These are phyloP conservation scores for Ganoderma resinaceum DNA, from an alignment of 1,284 basidiomycete species.

Conservation along the genomic window DNA sequence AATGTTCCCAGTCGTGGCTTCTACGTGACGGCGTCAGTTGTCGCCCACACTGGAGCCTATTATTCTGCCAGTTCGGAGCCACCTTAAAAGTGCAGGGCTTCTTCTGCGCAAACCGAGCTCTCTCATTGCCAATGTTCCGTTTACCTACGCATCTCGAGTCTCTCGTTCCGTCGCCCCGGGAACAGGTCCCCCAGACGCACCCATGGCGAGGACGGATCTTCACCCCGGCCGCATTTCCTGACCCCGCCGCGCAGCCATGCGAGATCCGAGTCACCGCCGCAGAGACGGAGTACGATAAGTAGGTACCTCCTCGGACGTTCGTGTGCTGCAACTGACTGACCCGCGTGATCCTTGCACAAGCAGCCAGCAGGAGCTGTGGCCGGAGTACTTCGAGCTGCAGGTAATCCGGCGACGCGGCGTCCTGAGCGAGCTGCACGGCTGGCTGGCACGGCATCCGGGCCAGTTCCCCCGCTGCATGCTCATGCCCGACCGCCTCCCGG, in stretches of 20 bases:
- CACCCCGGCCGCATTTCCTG: slow-evolving; percentile 45
- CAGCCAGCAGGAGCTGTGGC: slow-evolving; percentile 54
- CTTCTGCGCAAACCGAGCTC: slow-evolving; percentile 27
- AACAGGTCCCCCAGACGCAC: slow-evolving; percentile 46
- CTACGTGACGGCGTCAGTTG: slow-evolving; percentile 28
- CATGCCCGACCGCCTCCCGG: slow-evolving; percentile 63
- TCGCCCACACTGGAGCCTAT: slow-evolving; percentile 27
- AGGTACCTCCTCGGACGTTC: slow-evolving; percentile 38
- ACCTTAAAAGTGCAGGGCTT: slow-evolving; percentile 28
- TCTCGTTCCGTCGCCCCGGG: slow-evolving; percentile 58
- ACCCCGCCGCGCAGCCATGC: slow-evolving; percentile 44
- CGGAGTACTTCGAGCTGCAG: slow-evolving; percentile 55
- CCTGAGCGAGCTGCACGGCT: slow-evolving; percentile 55
- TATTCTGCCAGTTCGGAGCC: slow-evolving; percentile 23
- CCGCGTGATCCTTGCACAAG: slow-evolving; percentile 26
- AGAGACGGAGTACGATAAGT: slow-evolving; percentile 73
- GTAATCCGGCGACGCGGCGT: slow-evolving; percentile 50
- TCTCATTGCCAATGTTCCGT: slow-evolving; percentile 49
- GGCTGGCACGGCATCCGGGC: slow-evolving; percentile 48
- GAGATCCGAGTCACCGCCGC: slow-evolving; percentile 65
- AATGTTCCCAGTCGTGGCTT: slow-evolving; percentile 26
- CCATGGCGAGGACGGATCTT: slow-evolving; percentile 65
- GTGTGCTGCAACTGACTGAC: slow-evolving; percentile 13
- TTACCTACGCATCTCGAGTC: slow-evolving; percentile 65
- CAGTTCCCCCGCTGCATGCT: slow-evolving; percentile 64